Base-by-base conservation (phyloP, 495 filamentous ascomycete species). In the Cercophora samala region DNA sequence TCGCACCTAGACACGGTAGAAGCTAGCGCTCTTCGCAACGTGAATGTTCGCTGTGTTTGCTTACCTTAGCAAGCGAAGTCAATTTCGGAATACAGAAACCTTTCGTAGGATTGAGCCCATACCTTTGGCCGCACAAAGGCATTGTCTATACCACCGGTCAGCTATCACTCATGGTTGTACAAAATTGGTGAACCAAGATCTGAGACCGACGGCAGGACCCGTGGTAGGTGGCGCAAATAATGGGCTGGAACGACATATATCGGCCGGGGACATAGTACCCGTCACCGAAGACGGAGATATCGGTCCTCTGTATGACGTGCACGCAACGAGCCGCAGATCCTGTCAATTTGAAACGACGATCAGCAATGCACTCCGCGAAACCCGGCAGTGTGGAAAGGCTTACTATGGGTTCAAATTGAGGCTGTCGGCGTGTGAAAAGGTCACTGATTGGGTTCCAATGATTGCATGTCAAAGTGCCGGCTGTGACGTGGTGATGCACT, bases 401-500 rank as follows among this genome's bases (percentile, higher is more conserved):
- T 17, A 46, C 11, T 46, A 13, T 46, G 37, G 0, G 37, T 17
- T 46, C 11, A 13, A 9, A 11, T 46, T 13, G 37, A 46, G 53
- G 53, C 53, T 21, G 53, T 56, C n/a, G 17, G 13, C 2, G 9
- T 23, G n/a, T 18, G n/a, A 56, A 18, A 21, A 8, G n/a, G 2
- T 8, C 4, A 32, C 4, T 46, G 37, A 46, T 46, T 46, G 37
- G 37, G 15, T 2, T 46, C 3, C 37, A 13, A 46, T 13, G 53
- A 23, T 56, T 56, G 53, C 4, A 56, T 56, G 6, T 2, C 22
- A 23, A 56, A 56, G 53, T 56, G 22, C 53, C 53, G 53, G n/a
- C n/a, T 56, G 53, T 56, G 53, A 56, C 53, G 53, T 56, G 53
- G 22, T 56, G 53, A 56, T 56, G 53, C 53, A 56, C n/a, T 56